Conservation (phyloP, 495 filamentous ascomycete genomes). For the Usnea hakonensis region DNA sequence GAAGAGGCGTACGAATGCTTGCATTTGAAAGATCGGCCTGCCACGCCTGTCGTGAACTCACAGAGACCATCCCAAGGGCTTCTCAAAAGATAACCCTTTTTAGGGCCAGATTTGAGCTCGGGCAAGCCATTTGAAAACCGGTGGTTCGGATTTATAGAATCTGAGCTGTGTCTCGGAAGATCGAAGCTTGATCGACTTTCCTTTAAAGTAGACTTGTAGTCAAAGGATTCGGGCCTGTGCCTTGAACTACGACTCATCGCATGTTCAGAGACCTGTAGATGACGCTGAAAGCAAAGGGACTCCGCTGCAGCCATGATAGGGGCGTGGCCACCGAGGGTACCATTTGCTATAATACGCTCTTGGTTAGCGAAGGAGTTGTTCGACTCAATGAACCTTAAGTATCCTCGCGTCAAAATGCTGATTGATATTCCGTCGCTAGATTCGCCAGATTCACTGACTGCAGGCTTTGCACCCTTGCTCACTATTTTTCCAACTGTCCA, state of each 20-base stretch:
- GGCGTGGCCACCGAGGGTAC: not conserved
- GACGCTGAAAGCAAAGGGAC: slow-evolving; percentile 2
- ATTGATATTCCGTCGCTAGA: slow-evolving; percentile 43
- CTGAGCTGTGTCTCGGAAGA: slow-evolving; percentile 10
- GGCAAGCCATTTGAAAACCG: not conserved
- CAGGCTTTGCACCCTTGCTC: slow-evolving; percentile 36
- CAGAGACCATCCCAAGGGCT: slow-evolving; percentile 84
- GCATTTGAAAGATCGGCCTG: slow-evolving; percentile 68
- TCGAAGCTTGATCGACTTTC: slow-evolving; percentile 3
- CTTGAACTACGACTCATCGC: not conserved
- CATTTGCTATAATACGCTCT: not conserved
- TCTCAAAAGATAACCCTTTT: slow-evolving; percentile 54
- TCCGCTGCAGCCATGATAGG: not conserved
- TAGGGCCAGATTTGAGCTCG: slow-evolving; percentile 11
- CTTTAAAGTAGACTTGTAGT: not conserved
- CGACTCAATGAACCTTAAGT: slow-evolving; percentile 43
- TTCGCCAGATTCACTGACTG: slow-evolving; percentile 28
- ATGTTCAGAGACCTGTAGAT: slow-evolving; percentile 3
- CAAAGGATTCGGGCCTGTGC: not conserved
- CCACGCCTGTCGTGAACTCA: slow-evolving; percentile 69
- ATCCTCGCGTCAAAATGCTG: slow-evolving; percentile 55
- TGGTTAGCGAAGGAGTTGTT: not conserved
- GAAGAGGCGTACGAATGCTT: slow-evolving; percentile 53
- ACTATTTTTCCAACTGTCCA: slow-evolving; percentile 81
- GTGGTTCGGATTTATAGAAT: not conserved